Conservation (phyloP, 495 filamentous ascomycete species). For the Thozetella sp. region DNA sequence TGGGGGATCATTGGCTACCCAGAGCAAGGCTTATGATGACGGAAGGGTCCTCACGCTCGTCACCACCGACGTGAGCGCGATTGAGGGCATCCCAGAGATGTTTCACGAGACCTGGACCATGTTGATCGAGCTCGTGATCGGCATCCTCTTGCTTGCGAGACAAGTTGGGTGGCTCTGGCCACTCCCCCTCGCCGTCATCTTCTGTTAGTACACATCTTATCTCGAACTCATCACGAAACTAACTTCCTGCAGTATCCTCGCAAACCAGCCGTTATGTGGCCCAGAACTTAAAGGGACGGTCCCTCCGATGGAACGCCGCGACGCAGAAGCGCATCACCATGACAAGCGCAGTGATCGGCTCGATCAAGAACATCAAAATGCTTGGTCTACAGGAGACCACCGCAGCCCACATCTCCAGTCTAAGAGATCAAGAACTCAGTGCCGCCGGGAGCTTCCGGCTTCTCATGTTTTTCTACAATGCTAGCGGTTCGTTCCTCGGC, state of each 20-base stretch:
- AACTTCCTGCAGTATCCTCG: conserved; percentile 31
- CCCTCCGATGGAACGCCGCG: conserved; percentile 52
- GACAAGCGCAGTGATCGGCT: conserved; percentile 52
- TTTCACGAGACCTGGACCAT: conserved; percentile 52
- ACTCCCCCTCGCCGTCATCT: conserved; percentile 57
- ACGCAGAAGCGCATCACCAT: conserved; percentile 54
- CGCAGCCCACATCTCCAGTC: conserved; percentile 39
- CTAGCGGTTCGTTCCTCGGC: conserved; percentile 29
- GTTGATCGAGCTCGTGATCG: conserved; percentile 57
- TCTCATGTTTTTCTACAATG: conserved; percentile 42
- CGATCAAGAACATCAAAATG: conserved; percentile 66
- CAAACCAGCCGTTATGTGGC: conserved; percentile 44
- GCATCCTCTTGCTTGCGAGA: conserved; percentile 56
- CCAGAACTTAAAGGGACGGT: conserved; percentile 42
- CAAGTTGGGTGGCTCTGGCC: conserved; percentile 58
- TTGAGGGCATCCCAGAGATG: conserved; percentile 29
- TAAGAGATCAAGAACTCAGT: conserved; percentile 58
- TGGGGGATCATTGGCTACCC: conserved; percentile 46
- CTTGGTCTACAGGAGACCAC: conserved; percentile 52
- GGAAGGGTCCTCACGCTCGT: conserved; percentile 62
- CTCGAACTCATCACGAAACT: background rate
- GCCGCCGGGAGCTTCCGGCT: conserved; percentile 57
- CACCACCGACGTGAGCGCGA: conserved; percentile 43
- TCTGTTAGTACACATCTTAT: conserved; percentile 33
- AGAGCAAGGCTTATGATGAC: conserved; percentile 41